phyloP scores from a whole-genome alignment of 2,329 filamentous ascomycete species.

The Claviceps sp. region DNA sequence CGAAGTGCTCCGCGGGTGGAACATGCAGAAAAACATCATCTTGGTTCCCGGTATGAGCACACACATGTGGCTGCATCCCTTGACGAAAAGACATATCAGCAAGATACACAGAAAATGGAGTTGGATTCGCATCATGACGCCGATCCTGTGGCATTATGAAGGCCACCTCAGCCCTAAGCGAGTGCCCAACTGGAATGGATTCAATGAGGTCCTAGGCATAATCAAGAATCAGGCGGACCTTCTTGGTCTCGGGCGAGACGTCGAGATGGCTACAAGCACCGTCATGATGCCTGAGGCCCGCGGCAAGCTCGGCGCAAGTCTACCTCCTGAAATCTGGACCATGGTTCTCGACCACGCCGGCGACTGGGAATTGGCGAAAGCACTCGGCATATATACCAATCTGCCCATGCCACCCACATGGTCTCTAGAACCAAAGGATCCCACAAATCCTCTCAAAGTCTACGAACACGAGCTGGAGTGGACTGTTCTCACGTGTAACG shows the following conservation, averaged over 20 bases:
- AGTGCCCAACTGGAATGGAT: conserved; percentile 46
- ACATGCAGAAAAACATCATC: conserved; percentile 71
- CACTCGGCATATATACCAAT: conserved; percentile 67
- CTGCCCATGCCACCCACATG: conserved; percentile 61
- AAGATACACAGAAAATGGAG: conserved; percentile 76
- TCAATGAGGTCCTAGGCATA: conserved; percentile 59
- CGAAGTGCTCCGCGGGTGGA: conserved; percentile 74
- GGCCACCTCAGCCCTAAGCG: conserved; percentile 34
- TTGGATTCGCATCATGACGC: conserved; percentile 71
- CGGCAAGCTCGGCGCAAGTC: conserved; percentile 25
- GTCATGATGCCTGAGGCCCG: conserved; percentile 20
- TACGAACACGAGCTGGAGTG: conserved; percentile 74
- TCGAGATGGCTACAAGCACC: conserved; percentile 39
- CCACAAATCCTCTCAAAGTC: conserved; percentile 52
- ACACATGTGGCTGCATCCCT: conserved; percentile 80
- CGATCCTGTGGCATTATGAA: conserved; percentile 72
- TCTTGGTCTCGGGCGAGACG: conserved; percentile 58
- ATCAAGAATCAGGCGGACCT: conserved; percentile 68
- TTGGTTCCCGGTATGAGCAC: conserved; percentile 81
- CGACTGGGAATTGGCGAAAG: conserved; percentile 83
- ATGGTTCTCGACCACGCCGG: conserved; percentile 72
- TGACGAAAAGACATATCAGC: conserved; percentile 75
- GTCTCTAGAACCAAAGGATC: conserved; percentile 43
- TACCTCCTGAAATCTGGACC: conserved; percentile 82
- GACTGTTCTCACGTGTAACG: conserved; percentile 61